Percentiles rank a stretch among this genome's conserved stretches.
These are phyloP conservation scores for Elsinoe batatas DNA, from an alignment of 2,329 filamentous ascomycete genomes.

Conservation along the genomic window DNA sequence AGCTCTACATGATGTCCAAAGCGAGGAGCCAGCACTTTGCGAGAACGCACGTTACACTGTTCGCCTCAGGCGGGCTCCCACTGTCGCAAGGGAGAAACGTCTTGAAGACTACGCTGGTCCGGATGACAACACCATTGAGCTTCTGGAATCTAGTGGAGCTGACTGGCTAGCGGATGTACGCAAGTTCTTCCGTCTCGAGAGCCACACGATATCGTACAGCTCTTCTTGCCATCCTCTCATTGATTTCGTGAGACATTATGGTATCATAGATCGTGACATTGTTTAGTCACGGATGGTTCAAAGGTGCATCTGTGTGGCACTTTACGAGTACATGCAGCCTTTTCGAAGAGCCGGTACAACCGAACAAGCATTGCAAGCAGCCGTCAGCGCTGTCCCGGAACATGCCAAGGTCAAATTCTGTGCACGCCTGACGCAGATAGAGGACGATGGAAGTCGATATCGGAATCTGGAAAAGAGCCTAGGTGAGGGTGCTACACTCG, in stretches of 20 bases:
- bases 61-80: background rate
- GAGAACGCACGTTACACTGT: background rate
- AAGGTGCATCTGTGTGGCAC: slow-evolving; percentile 1
- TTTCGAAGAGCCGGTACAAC: background rate
- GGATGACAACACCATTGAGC: background rate
- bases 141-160: background rate
- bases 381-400: background rate
- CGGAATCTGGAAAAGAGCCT: background rate
- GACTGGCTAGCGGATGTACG: background rate
- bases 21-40: background rate
- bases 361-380: background rate
- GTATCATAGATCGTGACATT: slow-evolving; percentile 1
- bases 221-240: background rate
- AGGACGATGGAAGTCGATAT: slow-evolving; percentile 2
- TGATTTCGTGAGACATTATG: background rate
- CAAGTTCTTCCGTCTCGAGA: background rate
- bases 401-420: background rate
- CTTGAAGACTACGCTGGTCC: background rate
- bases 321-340: background rate
- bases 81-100: background rate
- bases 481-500: background rate
- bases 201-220: background rate
- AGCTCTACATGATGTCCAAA: background rate
- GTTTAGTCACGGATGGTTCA: slow-evolving; percentile 4
- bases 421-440: background rate